phyloP scores from a whole-genome alignment of 108 stramenopile species.

The Nannochloropsis oceanica region DNA sequence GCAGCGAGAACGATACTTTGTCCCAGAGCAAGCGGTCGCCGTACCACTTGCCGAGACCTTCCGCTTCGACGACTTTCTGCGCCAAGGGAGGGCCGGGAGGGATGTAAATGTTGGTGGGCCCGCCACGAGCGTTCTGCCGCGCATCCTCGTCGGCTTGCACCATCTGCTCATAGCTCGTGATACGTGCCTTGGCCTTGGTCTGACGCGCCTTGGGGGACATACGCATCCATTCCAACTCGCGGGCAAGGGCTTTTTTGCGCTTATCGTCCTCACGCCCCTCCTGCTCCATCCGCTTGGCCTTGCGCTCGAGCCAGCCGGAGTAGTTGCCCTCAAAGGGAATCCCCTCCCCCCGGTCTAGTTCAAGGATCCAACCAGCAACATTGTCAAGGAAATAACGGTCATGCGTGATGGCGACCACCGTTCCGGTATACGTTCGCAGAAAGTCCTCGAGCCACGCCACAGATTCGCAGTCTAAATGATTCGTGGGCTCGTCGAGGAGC shows the following conservation, averaged over 20 bases:
- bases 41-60: constrained; percentile 37
- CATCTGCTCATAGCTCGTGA: constrained; percentile 72
- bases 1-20: constrained; percentile 62
- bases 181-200: constrained; percentile 70
- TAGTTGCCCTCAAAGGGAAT: constrained; percentile 89
- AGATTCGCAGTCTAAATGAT: constrained; percentile 19
- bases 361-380: constrained; percentile 84
- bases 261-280: constrained; percentile 59
- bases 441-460: constrained; percentile 43
- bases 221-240: constrained; percentile 77
- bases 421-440: constrained; percentile 66
- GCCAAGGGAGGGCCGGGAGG: constrained; percentile 81
- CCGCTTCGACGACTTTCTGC: constrained; percentile 61
- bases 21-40: constrained; percentile 56
- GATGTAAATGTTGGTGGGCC: constrained; percentile 75
- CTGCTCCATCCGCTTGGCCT: constrained; percentile 58
- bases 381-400: constrained; percentile 89
- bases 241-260: constrained; percentile 61
- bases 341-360: constrained; percentile 78
- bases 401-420: constrained; percentile 85
- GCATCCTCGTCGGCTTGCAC: constrained; percentile 56
- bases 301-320: constrained; percentile 71
- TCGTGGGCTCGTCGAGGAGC: constrained; percentile 16
- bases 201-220: constrained; percentile 62
- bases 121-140: constrained; percentile 43